These are phyloP conservation scores for Malus sylvestris DNA, from an alignment of 306 rosid genomes.

Conservation along the genomic window DNA sequence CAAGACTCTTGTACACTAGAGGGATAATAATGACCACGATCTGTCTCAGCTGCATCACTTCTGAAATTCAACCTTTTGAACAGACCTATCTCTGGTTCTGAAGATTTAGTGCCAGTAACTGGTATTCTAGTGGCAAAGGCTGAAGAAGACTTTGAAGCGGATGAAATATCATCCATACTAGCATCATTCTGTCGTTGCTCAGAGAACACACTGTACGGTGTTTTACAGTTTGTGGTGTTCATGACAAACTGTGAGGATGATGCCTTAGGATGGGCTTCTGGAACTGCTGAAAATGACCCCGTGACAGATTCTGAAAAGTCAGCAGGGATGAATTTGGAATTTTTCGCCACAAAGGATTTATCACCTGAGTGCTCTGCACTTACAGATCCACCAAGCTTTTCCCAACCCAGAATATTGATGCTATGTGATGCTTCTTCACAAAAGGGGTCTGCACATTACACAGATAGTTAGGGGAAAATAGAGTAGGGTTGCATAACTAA, in stretches of 20 bases:
- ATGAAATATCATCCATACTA: constrained; percentile 14
- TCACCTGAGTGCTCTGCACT: constrained; percentile 26
- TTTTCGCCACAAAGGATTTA: constrained; percentile 25
- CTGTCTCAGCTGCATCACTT: constrained; percentile 23
- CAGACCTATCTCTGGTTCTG: constrained; percentile 23
- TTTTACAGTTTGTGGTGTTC: constrained; percentile 22
- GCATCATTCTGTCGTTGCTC: constrained; percentile 31
- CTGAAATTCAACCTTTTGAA: constrained; percentile 25
- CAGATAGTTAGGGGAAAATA: not conserved
- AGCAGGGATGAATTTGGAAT: constrained; percentile 23
- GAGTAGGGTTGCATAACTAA: not conserved
- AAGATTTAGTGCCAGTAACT: constrained; percentile 25
- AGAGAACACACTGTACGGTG: constrained; percentile 22
- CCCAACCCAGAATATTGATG: constrained; percentile 26
- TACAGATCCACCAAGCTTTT: constrained; percentile 18
- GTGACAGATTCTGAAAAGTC: constrained; percentile 29
- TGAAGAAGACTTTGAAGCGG: constrained; percentile 18
- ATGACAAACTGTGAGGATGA: constrained; percentile 23
- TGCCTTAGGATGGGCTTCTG: constrained; percentile 27
- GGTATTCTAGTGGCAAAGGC: constrained; percentile 20
- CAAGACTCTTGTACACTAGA: constrained; percentile 21
- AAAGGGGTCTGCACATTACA: constrained; percentile 33
- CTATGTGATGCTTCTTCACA: constrained; percentile 26
- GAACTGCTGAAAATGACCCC: constrained; percentile 31
- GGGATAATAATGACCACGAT: constrained; percentile 24